Base-by-base conservation (phyloP, 2,329 filamentous ascomycete species). In the Beauveria sp. region DNA sequence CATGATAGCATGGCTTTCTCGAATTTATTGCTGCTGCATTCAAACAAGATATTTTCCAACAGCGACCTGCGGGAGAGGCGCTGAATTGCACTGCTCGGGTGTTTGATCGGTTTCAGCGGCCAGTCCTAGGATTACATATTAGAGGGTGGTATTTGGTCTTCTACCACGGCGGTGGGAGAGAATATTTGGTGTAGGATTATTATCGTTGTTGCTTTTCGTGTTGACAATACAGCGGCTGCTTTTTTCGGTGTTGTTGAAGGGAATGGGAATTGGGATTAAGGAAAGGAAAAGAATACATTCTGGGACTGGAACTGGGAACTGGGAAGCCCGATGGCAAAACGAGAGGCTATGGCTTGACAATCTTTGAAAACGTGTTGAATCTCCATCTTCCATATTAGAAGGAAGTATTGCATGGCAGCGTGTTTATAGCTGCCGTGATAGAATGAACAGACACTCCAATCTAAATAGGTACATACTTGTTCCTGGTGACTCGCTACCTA, bases 241-340 rank as follows among this genome's bases (percentile, higher is more conserved):
- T 52, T 46, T 60, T 18, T 22, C 24, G 57, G 26, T 52, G 48
- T 60, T 60, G 57, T 43, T 51, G 56, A 51, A 20, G 57, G 57
- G 26, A 38, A 38, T 10, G 57, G 46, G 43, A 59, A 51, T 59
- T 40, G 46, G 56, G 46, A 58, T 42, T 28, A 24, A 46, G 46
- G 26, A 49, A 58, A 22, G 18, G 34, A 24, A 45, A 34, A n/a
- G 20, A 49, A 42, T 42, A 45, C 12, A 46, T 46, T 59, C 48
- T 59, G 34, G 56, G 56, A 59, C 56, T 51, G 56, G 46, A 45
- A 53, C 57, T 53, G 48, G 56, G 38, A 43, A 60, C 48, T 60
- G 48, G 45, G n/a, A 34, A 46, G 48, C 48, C 57, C 57, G 49
- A 60, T 60, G 49, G 57, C 57, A 45, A 34, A 60, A 60, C 24